Evolutionary conservation across 805 yeast species (phyloP), one percentile per base, ranked within the genome.

Genomic region (Ogataea neopini): DNA sequence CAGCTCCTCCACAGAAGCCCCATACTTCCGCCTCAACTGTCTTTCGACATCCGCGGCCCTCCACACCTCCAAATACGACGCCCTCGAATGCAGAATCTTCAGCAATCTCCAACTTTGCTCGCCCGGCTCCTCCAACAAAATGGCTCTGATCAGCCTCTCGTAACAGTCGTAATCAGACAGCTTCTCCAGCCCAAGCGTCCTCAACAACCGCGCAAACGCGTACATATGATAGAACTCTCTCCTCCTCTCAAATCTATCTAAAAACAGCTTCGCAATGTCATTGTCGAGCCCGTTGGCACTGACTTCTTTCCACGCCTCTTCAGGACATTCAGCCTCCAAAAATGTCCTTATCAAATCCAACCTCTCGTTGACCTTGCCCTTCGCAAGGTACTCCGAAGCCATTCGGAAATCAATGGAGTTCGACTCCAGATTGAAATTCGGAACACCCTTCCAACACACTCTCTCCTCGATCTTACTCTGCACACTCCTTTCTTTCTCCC

Each of bases 131-230:
- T 32, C 15, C 9, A 10, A 23, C 14, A 44, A 23, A 23, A 44
- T 20, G 8, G 20, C 22, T 26, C 38, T 15, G 3, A 44, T 23
- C 11, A 44, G 18, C 18, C 38, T 23, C 39, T 44, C 48, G 20
- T 44, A 44, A 13, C 48, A 44, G 15, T 44, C 39, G 18, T 33
- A 44, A n/a, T 44, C 48, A 13, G 43, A 13, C 20, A 44, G 26
- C 13, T 44, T 36, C 17, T 38, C 39, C 19, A 44, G 22, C 14
- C 43, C 39, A 32, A 39, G 43, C 8, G 48, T 44, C 38, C 48
- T 26, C 28, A 44, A 14, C 18, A 40, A 26, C 19, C 48, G 20
- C 1, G 44, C 23, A 26, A 44, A 39, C 2, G 48, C 48, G n/a
- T 44, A 44, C 9, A 44, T 36, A 38, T 44, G 38, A 38, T 44